Evolutionary conservation across 2,329 filamentous ascomycete genomes (phyloP), one percentile per base, ranked within the genome.

Genomic region (Berkeleyomyces basicola): DNA sequence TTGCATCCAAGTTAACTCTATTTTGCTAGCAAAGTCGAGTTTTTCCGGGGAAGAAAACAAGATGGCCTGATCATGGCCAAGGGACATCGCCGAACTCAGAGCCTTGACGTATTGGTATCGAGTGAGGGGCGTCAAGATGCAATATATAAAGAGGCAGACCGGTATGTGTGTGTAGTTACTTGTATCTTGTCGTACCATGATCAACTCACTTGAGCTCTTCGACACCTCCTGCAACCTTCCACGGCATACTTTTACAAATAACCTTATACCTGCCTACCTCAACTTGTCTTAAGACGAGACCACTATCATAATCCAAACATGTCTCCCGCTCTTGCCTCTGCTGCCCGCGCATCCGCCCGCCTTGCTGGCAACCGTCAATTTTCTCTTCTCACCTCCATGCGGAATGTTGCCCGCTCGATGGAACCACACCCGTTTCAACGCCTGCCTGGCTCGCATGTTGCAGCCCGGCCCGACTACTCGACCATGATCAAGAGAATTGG

Each of bases 361-460:
- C 67, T 67, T 64, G 67, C 68, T 33, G 64, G 67, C 63, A 69
- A 69, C 62, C 70, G 73, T 49, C 71, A 71, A 23, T 72, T 73
- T 67, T 74, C 73, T 64, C 67, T 73, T 46, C 66, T 72, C 49
- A 66, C 65, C 42, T 65, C 68, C n/a, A 68, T 73, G 67, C 71
- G 73, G 62, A 68, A 67, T 43, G 69, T 69, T 43, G 70, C 69
- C 44, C 71, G 71, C 61, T 67, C 69, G 42, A 69, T 72, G 67
- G 72, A 74, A 65, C 51, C 72, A 62, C 72, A 74, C 61, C 71
- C 72, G 61, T 73, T 73, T 57, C 69, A 72, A 67, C 70, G 72
- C 58, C 65, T 72, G 11, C 67, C 72, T 51, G 60, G 66, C 14
- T 66, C 67, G 31, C 69, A 70, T 60, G 67, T 67, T 64, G 57